Evolutionary conservation across 202 grass and related monocot genomes (phyloP).

Genomic region (Hordeum pubiflorum): DNA sequence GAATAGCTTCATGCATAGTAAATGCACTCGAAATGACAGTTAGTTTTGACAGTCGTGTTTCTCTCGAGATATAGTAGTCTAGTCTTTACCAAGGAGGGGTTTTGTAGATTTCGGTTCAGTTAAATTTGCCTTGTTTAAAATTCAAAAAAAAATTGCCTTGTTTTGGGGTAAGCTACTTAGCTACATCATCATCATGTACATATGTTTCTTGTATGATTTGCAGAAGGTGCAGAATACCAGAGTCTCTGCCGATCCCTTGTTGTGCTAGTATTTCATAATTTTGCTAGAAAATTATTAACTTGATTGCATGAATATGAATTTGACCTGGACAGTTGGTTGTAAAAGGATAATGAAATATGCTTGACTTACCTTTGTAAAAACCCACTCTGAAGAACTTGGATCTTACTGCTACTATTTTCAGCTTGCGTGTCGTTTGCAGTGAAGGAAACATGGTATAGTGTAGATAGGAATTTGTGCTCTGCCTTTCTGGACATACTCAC

Average conservation of each 20-base stretch:
- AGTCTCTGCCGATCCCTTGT: conserved; percentile 1
- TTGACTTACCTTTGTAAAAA: conserved; percentile 1
- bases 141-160: no score
- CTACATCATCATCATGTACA: neutral
- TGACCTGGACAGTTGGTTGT: neutral
- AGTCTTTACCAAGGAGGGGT: no score
- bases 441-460: conserved; percentile 5
- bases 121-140: neutral
- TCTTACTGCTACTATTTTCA: neutral
- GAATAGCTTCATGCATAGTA: conserved; percentile 3
- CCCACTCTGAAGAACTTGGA: conserved; percentile 1
- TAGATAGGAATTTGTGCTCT: neutral
- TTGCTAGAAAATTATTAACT: neutral
- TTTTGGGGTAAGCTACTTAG: neutral
- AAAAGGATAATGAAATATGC: neutral
- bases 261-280: neutral
- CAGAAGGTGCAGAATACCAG: neutral
- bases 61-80: no score
- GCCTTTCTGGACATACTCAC: neutral
- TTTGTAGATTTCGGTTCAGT: neutral
- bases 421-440: neutral
- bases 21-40: neutral
- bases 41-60: neutral
- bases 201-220: neutral
- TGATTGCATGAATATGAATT: neutral